Evolutionary conservation across 1,284 basidiomycete genomes (phyloP).

Genomic region (Tilletia horrida): DNA sequence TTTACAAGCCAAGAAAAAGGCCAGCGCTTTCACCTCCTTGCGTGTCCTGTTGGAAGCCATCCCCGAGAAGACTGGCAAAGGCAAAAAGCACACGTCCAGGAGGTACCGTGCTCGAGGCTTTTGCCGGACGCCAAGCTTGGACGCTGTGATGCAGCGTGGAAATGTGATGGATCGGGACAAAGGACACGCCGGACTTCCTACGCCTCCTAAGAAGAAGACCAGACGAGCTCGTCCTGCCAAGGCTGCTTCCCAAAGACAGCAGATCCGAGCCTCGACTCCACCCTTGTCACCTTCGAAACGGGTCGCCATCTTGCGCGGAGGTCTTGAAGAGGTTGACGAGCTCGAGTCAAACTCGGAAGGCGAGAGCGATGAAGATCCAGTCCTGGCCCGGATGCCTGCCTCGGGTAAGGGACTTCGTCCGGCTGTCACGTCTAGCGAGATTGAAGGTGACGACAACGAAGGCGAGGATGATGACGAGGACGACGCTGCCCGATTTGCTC

Average conservation of each 20-base stretch:
- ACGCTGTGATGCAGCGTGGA: slow-evolving; percentile 13
- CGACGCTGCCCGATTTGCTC: not conserved
- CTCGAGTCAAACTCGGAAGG: not conserved
- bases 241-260: too few species aligned
- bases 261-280: not conserved
- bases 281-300: not conserved
- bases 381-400: too few species aligned
- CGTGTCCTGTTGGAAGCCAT: not conserved
- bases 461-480: slow-evolving; percentile 10
- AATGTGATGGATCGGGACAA: not conserved
- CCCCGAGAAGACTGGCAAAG: not conserved
- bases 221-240: not conserved
- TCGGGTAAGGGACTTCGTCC: not conserved
- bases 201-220: not conserved
- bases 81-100: not conserved
- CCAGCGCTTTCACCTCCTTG: slow-evolving; percentile 2
- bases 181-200: not conserved
- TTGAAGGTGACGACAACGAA: not conserved
- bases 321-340: slow-evolving; percentile 1
- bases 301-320: not conserved
- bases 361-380: not conserved
- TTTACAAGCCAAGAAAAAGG: not conserved
- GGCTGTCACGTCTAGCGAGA: not conserved
- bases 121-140: slow-evolving; percentile 7
- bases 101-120: not conserved